These are phyloP conservation scores for Eragrostis curvula DNA, from an alignment of 176 grass and related monocot species.

Conservation along the genomic window DNA sequence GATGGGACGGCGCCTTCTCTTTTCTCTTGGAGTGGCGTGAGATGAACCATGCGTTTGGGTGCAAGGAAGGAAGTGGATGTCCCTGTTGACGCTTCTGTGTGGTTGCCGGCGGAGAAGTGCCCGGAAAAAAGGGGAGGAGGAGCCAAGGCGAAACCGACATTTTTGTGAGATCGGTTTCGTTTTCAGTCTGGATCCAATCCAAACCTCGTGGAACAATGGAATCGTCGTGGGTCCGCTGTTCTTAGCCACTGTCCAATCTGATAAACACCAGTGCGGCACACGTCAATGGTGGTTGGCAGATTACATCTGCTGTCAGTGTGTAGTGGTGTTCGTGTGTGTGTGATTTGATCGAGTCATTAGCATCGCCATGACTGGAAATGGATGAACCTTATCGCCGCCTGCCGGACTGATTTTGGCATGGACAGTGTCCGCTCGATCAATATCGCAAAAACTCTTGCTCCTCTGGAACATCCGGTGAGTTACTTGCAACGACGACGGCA, in stretches of 20 bases:
- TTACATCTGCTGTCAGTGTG: neutral
- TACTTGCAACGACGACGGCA: too few relatives aligned
- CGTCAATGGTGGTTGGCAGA: neutral
- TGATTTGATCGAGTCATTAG: neutral
- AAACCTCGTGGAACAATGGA: neutral
- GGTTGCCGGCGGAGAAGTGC: neutral
- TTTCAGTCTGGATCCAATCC: neutral
- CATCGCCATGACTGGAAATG: neutral
- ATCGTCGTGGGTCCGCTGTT: neutral
- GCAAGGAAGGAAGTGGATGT: conserved; percentile 25
- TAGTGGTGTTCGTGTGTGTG: neutral
- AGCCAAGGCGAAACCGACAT: neutral
- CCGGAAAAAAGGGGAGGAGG: too few relatives aligned
- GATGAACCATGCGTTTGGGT: conserved; percentile 7
- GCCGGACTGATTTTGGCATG: too few relatives aligned
- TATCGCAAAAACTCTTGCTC: neutral
- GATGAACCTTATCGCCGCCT: too few relatives aligned
- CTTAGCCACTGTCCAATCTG: neutral
- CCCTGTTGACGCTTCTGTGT: neutral
- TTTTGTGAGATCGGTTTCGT: neutral
- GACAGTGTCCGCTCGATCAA: too few relatives aligned
- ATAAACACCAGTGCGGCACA: neutral
- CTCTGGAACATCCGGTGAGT: neutral
- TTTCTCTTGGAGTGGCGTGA: neutral
- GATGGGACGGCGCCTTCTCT: neutral